Base-by-base conservation (phyloP, 2,329 filamentous ascomycete genomes). In the Colletotrichum limetticola region DNA sequence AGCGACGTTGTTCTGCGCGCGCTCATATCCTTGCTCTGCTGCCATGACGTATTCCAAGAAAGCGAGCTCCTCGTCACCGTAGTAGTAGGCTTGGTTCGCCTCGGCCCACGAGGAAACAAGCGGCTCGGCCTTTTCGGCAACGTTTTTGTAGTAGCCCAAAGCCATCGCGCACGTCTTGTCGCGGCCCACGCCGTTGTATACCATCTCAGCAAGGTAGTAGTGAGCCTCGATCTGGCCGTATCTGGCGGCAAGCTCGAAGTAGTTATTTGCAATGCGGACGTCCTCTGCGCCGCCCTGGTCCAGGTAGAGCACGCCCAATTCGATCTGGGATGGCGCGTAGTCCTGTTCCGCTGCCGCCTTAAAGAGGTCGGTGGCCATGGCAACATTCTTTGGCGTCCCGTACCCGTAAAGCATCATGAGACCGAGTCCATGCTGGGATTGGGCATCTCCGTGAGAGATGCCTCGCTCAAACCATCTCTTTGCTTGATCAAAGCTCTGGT, bases 131-230 rank as follows among this genome's bases (percentile, higher is more conserved):
- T 90, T 91, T 80, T 95, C 93, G 2, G 92, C 91, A 11, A 95
- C 93, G 76, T 88, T 89, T 82, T 95, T 95, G 84, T 98, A 98
- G 80, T 97, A 97, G 14, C 89, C 89, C 55, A 94, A 88, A 1
- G 95, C 95, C 71, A 94, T 88, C 8, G 87, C 88, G 78, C 95
- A 98, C 14, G 93, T 92, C 76, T 92, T 91, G 76, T 97, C 94
- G 46, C 94, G 89, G 5, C 94, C 95, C 35, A 97, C 89, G 0
- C 94, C 95, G 74, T 94, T 90, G 76, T 95, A 90, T 28, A 92
- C 92, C 85, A 98, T 91, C 82, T 98, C 95, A 2, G 94, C 95
- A 4, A 98, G 90, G 80, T 97, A 97, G 83, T 98, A 98, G 80
- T 94, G 94, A 0, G 95, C 94, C 82, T 98, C 95, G 74, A 98